phyloP scores from a whole-genome alignment of 352 stramenopile genomes.

The Phytophthora hibernalis region DNA sequence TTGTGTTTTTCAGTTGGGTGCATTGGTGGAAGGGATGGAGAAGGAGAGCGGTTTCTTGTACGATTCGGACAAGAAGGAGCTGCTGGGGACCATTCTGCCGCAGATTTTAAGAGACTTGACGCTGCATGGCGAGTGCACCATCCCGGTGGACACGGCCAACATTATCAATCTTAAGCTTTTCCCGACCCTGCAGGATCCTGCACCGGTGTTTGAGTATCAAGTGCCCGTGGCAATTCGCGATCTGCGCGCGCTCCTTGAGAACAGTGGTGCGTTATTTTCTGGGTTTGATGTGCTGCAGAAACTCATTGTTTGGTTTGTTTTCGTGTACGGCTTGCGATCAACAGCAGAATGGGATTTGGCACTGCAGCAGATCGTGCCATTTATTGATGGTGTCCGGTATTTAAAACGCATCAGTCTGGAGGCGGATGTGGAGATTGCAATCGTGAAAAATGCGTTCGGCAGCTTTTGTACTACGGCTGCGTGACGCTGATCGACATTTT shows the following conservation, averaged over 20 bases:
- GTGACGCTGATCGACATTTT: slow-evolving; percentile 93
- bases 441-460: slow-evolving; percentile 89
- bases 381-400: slow-evolving; percentile 92
- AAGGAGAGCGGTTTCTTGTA: slow-evolving; percentile 88
- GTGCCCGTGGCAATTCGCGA: slow-evolving; percentile 86
- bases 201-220: slow-evolving; percentile 82
- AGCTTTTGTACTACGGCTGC: slow-evolving; percentile 91
- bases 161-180: slow-evolving; percentile 91
- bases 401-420: slow-evolving; percentile 91
- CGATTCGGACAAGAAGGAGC: slow-evolving; percentile 65
- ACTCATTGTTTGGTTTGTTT: neutral
- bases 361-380: slow-evolving; percentile 90
- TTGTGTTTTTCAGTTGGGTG: slow-evolving; percentile 50
- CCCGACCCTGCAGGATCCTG: slow-evolving; percentile 72
- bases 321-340: slow-evolving; percentile 9
- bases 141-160: slow-evolving; percentile 84
- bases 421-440: slow-evolving; percentile 87
- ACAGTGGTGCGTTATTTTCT: slow-evolving; percentile 58
- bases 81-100: slow-evolving; percentile 70
- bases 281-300: neutral
- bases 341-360: slow-evolving; percentile 89
- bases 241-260: slow-evolving; percentile 71
- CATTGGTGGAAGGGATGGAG: slow-evolving; percentile 89
- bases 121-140: slow-evolving; percentile 79
- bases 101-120: slow-evolving; percentile 80